These are phyloP conservation scores for Phytophthora europaea DNA, from an alignment of 352 stramenopile genomes.

Conservation along the genomic window DNA sequence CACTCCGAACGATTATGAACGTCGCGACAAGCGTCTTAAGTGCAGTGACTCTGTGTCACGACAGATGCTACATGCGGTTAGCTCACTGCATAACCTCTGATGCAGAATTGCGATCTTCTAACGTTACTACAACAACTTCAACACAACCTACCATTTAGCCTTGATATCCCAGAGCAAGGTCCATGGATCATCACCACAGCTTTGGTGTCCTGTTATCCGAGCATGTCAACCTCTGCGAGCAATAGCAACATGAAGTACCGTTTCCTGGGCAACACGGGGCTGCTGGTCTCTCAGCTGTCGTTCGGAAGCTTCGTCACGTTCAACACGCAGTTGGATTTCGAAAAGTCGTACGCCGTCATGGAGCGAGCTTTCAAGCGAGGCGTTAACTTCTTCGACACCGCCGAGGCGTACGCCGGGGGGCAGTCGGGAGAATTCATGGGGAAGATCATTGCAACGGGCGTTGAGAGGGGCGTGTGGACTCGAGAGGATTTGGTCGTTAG, in stretches of 20 bases:
- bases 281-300: constrained; percentile 60
- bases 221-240: neutral
- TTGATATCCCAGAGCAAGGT: neutral
- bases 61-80: neutral
- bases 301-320: constrained; percentile 64
- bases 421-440: constrained; percentile 64
- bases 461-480: constrained; percentile 52
- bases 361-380: constrained; percentile 58
- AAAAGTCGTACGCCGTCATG: constrained; percentile 65
- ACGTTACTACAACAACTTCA: neutral
- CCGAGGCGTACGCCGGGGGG: constrained; percentile 58
- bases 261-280: constrained; percentile 54
- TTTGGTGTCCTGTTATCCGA: neutral
- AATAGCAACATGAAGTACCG: constrained; percentile 54
- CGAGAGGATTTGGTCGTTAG: constrained; percentile 70
- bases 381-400: constrained; percentile 79
- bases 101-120: neutral
- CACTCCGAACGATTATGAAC: constrained; percentile 13
- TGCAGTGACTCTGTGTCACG: neutral
- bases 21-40: neutral
- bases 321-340: constrained; percentile 53
- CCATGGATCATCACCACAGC: neutral
- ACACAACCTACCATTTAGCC: neutral
- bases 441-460: constrained; percentile 52
- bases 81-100: neutral